Conservation (phyloP, 495 filamentous ascomycete species). For the Neurospora sp. region DNA sequence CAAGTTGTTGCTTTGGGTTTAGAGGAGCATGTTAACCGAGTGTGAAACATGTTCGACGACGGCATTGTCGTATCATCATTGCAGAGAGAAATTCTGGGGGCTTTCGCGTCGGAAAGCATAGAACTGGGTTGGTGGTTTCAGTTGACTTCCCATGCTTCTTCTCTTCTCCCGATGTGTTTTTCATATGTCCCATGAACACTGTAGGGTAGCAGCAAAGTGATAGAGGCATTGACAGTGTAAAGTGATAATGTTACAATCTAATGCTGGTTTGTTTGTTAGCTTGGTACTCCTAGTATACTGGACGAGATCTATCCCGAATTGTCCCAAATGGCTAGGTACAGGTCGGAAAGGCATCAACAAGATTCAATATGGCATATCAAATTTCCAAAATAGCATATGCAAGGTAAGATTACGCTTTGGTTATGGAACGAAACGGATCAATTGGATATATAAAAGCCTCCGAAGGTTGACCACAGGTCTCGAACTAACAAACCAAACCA, state of each 20-base stretch:
- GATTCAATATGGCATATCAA: no score
- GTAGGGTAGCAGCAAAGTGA: background rate
- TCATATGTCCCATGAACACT: background rate
- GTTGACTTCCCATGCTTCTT: background rate
- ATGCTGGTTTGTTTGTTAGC: no score
- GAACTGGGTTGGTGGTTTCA: background rate
- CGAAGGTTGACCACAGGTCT: no score
- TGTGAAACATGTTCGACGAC: background rate
- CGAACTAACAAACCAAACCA: no score
- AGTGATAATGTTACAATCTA: background rate
- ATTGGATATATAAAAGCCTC: no score
- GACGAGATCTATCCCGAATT: no score
- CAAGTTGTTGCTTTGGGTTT: background rate
- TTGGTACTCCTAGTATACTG: no score
- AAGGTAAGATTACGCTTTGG: no score
- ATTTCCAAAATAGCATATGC: no score
- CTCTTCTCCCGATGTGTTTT: background rate
- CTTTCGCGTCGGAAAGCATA: background rate
- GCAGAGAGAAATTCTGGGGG: background rate
- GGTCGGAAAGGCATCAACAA: no score
- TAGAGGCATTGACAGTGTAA: background rate
- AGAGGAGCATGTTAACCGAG: background rate
- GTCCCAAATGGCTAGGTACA: no score
- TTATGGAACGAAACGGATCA: no score
- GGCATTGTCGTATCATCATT: background rate